phyloP scores from a whole-genome alignment of 1,284 basidiomycete genomes.

The Mycena citricolor region DNA sequence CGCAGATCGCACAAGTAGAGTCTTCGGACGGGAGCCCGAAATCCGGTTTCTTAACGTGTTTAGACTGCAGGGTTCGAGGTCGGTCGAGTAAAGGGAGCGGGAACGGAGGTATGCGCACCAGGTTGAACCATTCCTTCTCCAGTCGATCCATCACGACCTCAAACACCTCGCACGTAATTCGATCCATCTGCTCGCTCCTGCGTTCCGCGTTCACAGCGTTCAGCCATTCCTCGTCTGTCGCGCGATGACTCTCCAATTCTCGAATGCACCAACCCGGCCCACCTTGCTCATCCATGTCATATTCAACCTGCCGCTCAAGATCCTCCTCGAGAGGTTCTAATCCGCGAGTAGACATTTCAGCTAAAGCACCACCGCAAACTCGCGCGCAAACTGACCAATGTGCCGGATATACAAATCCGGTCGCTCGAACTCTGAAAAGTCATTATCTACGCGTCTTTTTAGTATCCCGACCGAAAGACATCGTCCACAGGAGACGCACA shows the following conservation, averaged over 20 bases:
- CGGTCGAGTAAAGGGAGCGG: too few relatives aligned
- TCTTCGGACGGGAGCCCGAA: slow-evolving; percentile 86
- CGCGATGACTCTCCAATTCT: not conserved
- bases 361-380: not conserved
- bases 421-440: slow-evolving; percentile 71
- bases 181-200: slow-evolving; percentile 73
- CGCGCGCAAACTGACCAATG: slow-evolving; percentile 59
- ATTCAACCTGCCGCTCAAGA: slow-evolving; percentile 91
- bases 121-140: slow-evolving; percentile 98
- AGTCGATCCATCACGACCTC: slow-evolving; percentile 97
- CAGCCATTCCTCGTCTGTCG: slow-evolving; percentile 91
- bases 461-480: too few relatives aligned
- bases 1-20: slow-evolving; percentile 95
- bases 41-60: slow-evolving; percentile 85
- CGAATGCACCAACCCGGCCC: slow-evolving; percentile 21
- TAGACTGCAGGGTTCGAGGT: slow-evolving; percentile 58
- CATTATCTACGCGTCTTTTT: slow-evolving; percentile 66
- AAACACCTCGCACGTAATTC: slow-evolving; percentile 83
- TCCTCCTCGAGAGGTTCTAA: slow-evolving; percentile 92
- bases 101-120: too few relatives aligned
- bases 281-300: slow-evolving; percentile 99
- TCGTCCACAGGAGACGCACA: too few relatives aligned
- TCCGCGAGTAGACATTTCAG: too few relatives aligned
- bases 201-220: slow-evolving; percentile 84
- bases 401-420: slow-evolving; percentile 90